Evolutionary conservation across 352 stramenopile genomes (phyloP), one percentile per base, ranked within the genome.

Genomic region (Globisporangium radiosum): DNA sequence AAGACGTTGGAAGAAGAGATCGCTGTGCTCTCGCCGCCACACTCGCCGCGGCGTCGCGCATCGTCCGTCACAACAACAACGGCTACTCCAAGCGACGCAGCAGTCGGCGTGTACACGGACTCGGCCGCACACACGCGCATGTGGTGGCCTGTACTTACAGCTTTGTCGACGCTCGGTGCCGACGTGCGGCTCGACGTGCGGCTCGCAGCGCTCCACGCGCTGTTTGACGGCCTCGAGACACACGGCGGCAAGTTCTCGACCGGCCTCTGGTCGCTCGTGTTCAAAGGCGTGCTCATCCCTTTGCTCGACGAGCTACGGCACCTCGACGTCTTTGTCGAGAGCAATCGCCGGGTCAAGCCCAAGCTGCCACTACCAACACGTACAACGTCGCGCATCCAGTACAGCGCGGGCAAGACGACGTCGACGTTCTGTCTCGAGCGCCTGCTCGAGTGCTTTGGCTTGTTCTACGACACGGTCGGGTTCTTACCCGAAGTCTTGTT

Each of bases 131-230:
- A 92, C 66, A 92, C 76, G 13, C 72, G 82, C 19, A 80, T 90
- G 64, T 91, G 80, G 84, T 99, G 96, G 97, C 97, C 97, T 0
- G 88, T 99, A 49, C 71, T 99, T 51, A 95, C 98, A 6, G 97
- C 96, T 33, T 71, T 99, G n/a, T 97, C 92, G 0, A 93, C 90
- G 38, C 77, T 97, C 13, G 89, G 98, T 57, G 87, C 85, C 1
- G 95, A 99, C 60, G 70, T 75, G 10, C 90, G 96, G 36, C 66
- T 95, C 13, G 76, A 95, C n/a, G 80, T 99, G 43, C 85, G 90
- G 14, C 64, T 89, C 4, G 69, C 74, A 15, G 86, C 87, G 6
- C 59, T 97, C 4, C 62, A 90, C 36, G 76, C 74, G 1, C 75
- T 97, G 1, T 96, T 90, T 53, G 72, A 81, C 47, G 73, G 82